Conservation (phyloP, 139 green algal genomes). For the Haematococcus lacustris region DNA sequence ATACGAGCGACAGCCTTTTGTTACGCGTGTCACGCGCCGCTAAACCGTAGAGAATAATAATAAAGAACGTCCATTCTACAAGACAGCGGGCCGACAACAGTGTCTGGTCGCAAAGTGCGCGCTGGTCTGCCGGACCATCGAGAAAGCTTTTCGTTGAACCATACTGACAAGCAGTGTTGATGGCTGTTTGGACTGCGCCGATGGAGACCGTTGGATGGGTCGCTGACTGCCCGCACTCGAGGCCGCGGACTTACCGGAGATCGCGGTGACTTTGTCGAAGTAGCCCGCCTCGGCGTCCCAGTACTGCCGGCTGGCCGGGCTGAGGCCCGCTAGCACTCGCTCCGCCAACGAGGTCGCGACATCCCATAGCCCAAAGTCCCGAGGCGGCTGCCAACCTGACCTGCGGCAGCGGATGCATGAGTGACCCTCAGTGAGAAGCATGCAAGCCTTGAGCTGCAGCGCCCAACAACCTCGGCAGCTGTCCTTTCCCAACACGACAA, state of each 20-base stretch:
- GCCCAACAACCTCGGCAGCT: too few relatives aligned
- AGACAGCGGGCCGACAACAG: too few relatives aligned
- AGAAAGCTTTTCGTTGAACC: too few relatives aligned
- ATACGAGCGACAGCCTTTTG: too few relatives aligned
- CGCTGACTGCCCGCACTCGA: background rate
- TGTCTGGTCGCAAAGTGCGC: too few relatives aligned
- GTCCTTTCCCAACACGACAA: too few relatives aligned
- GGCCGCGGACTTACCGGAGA: slow-evolving; percentile 26
- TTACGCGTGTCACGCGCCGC: too few relatives aligned
- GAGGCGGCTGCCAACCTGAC: slow-evolving; percentile 72
- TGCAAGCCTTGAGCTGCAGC: slow-evolving; percentile 9
- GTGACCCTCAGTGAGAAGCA: background rate
- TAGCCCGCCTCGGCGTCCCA: slow-evolving; percentile 63
- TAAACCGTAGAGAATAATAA: too few relatives aligned
- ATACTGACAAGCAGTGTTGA: too few relatives aligned
- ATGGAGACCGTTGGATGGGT: background rate
- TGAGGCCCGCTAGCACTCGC: slow-evolving; percentile 39
- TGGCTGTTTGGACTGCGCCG: too few relatives aligned
- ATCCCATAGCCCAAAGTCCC: slow-evolving; percentile 79
- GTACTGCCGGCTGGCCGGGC: slow-evolving; percentile 26
- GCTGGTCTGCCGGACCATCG: too few relatives aligned
- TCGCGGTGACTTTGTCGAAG: slow-evolving; percentile 64
- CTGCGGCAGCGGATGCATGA: slow-evolving; percentile 32
- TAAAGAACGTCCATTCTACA: too few relatives aligned
- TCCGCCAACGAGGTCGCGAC: slow-evolving; percentile 48